Base-by-base conservation (phyloP, 1,284 basidiomycete genomes). In the Ceratobasidium sp. region DNA sequence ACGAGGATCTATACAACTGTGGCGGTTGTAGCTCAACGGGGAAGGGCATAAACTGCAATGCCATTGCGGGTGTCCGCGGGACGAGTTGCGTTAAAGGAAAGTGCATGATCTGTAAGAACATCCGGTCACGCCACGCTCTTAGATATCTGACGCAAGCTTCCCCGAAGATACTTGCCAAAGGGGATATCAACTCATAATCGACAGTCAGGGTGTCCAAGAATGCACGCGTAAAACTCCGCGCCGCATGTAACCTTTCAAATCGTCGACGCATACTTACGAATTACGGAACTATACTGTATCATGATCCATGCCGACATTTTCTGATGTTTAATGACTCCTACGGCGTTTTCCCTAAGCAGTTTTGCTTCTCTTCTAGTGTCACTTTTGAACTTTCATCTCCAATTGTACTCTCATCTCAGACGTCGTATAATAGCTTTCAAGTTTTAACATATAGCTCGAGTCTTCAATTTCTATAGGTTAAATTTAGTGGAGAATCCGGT, bases 21-120 rank as follows among this genome's bases (percentile, higher is more conserved):
- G 71, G 71, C 1, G 73, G 73, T 54, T 75, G 73, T n/a, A 75
- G 46, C 35, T 65, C 50, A 44, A 55, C 57, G 3, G 73, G 73
- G 3, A 48, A 41, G 12, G 73, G 73, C 23, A 35, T 14, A 30
- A 41, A 60, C 16, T 75, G 73, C 35, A 35, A 55, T 7, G 48
- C 33, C 23, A 52, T 65, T 18, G n/a, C 62, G 35, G 73, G 73
- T 14, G 73, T 66, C 5, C 60, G 52, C 12, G 73, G 73, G 33
- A 75, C 73, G 18, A 66, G 62, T 41, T 75, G 73, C 38, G 27
- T 12, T 5, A 48, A 65, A 12, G 73, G 73, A 3, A 65, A 75
- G 52, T 75, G 73, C 73, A 57, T 33, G 23, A 75, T 75, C 27
- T 75, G 73, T 65, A 50, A 65, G 73, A 12, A 16, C 35, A 41